Evolutionary conservation across 2,329 filamentous ascomycete genomes (phyloP).

Genomic region (Ceratocystis papillata): DNA sequence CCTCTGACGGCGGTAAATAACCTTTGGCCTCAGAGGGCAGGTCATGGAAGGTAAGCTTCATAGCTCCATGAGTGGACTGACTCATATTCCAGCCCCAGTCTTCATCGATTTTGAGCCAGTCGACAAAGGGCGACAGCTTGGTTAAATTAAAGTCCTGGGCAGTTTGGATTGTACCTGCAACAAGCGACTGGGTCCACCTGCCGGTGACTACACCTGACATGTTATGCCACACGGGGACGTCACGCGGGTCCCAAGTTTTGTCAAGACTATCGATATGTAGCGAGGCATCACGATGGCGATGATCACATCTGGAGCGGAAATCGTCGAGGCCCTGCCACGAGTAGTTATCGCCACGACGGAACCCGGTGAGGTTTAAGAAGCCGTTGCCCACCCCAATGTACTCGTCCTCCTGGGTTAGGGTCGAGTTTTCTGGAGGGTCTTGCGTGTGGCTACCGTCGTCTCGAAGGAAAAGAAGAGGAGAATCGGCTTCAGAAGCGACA

Average conservation of each 20-base stretch:
- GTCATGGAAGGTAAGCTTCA: constrained; percentile 36
- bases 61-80: constrained; percentile 50
- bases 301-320: constrained; percentile 36
- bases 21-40: constrained; percentile 9
- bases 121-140: constrained; percentile 51
- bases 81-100: constrained; percentile 76
- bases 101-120: constrained; percentile 49
- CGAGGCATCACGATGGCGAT: constrained; percentile 43
- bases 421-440: constrained; percentile 14
- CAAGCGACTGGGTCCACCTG: constrained; percentile 52
- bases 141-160: constrained; percentile 52
- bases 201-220: constrained; percentile 66
- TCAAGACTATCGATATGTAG: constrained; percentile 32
- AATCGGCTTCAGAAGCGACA: not conserved
- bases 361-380: constrained; percentile 65
- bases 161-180: constrained; percentile 39
- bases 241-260: constrained; percentile 34
- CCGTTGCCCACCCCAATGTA: constrained; percentile 27
- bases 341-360: constrained; percentile 61
- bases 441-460: not conserved
- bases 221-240: constrained; percentile 57
- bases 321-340: constrained; percentile 62
- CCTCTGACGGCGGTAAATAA: constrained; percentile 15
- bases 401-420: constrained; percentile 17
- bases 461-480: constrained; percentile 27